Percentiles rank a stretch among this genome's conserved stretches.
phyloP scores from a whole-genome alignment of 331 rosid species.

The Acacia concinna region DNA sequence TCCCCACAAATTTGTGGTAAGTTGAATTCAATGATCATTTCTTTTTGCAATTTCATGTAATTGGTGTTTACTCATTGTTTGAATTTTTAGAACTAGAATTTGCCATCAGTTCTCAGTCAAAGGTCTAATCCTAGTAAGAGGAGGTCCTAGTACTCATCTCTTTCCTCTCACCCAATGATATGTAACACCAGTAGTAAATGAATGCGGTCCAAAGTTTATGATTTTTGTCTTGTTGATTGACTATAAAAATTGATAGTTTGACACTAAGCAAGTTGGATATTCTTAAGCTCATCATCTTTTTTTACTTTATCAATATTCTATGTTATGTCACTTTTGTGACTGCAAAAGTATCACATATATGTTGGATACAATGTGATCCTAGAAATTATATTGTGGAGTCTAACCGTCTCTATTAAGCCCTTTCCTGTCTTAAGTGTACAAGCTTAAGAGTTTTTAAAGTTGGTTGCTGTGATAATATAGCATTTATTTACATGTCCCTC shows the following conservation, averaged over 20 bases:
- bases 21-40: constrained; percentile 19
- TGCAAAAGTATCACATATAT: not conserved
- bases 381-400: not conserved
- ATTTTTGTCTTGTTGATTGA: not conserved
- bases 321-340: not conserved
- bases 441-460: not conserved
- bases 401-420: not conserved
- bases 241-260: not conserved
- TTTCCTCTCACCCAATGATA: constrained; percentile 84
- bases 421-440: not conserved
- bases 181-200: constrained; percentile 86
- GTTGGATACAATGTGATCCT: not conserved
- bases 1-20: constrained; percentile 54
- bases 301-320: not conserved
- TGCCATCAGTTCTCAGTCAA: constrained; percentile 45
- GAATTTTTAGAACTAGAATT: constrained; percentile 55
- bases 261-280: no score
- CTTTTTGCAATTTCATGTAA: not conserved
- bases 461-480: not conserved
- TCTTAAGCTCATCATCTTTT: not conserved
- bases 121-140: constrained; percentile 73
- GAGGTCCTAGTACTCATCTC: constrained; percentile 78
- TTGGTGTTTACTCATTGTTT: constrained; percentile 4
- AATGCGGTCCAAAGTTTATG: not conserved
- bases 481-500: constrained; percentile 66